Evolutionary conservation across 73 alveolate species (phyloP).

Genomic region (Paramecium caudatum): DNA sequence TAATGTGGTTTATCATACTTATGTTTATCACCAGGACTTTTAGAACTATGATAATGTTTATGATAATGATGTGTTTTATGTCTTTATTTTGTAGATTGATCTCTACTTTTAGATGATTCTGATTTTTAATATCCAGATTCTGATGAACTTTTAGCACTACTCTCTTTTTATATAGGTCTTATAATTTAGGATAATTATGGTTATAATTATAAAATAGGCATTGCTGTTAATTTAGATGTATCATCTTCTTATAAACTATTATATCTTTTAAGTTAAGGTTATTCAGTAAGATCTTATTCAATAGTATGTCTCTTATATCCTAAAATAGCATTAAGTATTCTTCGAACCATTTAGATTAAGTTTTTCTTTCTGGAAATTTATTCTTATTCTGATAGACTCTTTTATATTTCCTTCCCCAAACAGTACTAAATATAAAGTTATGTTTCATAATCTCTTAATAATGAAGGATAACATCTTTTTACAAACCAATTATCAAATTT

Average conservation of each 20-base stretch:
- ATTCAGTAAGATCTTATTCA: neutral
- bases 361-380: constrained; percentile 14
- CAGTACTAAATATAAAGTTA: constrained; percentile 23
- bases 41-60: neutral
- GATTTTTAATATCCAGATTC: constrained; percentile 6
- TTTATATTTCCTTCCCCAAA: constrained; percentile 48
- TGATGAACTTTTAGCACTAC: constrained; percentile 29
- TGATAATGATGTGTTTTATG: constrained; percentile 44
- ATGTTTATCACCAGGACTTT: constrained; percentile 7
- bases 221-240: neutral
- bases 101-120: constrained; percentile 11
- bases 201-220: neutral
- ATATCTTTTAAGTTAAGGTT: neutral
- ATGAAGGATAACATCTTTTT: constrained; percentile 49
- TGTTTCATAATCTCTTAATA: constrained; percentile 56
- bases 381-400: constrained; percentile 21
- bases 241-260: neutral
- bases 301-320: constrained; percentile 31
- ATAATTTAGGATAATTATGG: neutral
- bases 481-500: constrained; percentile 55
- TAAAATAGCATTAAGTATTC: constrained; percentile 5
- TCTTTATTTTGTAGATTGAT: neutral
- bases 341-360: neutral
- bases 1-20: constrained; percentile 13
- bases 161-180: neutral